Evolutionary conservation across 208 protist genomes (phyloP), one percentile per base, ranked within the genome.

Genomic region (Leishmania martiniquensis): DNA sequence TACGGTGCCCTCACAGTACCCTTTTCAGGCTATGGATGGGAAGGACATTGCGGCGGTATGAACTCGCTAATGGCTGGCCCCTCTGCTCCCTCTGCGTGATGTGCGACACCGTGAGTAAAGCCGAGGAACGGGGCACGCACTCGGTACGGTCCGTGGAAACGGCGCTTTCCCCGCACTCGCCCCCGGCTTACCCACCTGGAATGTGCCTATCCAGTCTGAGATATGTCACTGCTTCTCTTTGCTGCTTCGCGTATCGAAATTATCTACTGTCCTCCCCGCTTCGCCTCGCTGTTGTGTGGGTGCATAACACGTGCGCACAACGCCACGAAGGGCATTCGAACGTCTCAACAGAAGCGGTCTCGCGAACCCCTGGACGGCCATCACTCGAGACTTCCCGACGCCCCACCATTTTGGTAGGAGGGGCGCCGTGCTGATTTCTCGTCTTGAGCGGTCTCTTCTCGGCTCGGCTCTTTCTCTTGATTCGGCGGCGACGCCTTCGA

Each of bases 381-480:
- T 52, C 49, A 65, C 17, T 65, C 59, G 59, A 39, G 49, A 5
- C 49, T 52, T n/a, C n/a, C n/a, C n/a, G n/a, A n/a, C n/a, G n/a
- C n/a, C n/a, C n/a, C n/a, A n/a, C n/a, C n/a, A n/a, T n/a, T n/a
- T n/a, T n/a, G n/a, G n/a, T n/a, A n/a, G n/a, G n/a, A n/a, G n/a
- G n/a, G n/a, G n/a, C n/a, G n/a, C n/a, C n/a, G n/a, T n/a, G n/a
- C n/a, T n/a, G n/a, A n/a, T n/a, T n/a, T n/a, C n/a, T n/a, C n/a
- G n/a, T n/a, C n/a, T n/a, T n/a, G n/a, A n/a, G n/a, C n/a, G n/a
- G n/a, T n/a, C n/a, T 59, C 32, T 29, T 52, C 44, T 51, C 15
- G 60, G 6, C n/a, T 74, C 55, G 17, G 4, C 57, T 66, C 37
- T 51, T 71, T 51, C 20, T 71, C 65, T 81, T 72, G 70, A 10